A percentile compares a stretch with the other conserved stretches of the same genome.
Evolutionary conservation across 306 rosid genomes (phyloP).

Genomic region (Corylus heterophylla): DNA sequence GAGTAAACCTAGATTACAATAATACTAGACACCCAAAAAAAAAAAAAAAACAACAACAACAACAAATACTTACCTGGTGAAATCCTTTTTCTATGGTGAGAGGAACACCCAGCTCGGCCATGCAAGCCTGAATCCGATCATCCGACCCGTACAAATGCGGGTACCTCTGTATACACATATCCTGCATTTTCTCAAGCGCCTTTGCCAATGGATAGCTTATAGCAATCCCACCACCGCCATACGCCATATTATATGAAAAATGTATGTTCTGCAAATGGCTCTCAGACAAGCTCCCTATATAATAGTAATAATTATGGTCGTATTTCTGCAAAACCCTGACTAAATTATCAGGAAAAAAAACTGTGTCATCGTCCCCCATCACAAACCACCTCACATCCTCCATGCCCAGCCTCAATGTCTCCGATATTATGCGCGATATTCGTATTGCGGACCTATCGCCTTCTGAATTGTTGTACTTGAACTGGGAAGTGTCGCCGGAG

Average conservation of each 20-base stretch:
- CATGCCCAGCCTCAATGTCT: conserved; percentile 49
- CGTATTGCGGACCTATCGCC: conserved; percentile 66
- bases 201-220: conserved; percentile 62
- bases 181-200: conserved; percentile 67
- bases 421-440: conserved; percentile 68
- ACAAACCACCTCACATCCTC: conserved; percentile 70
- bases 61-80: conserved; percentile 59
- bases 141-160: conserved; percentile 69
- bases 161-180: conserved; percentile 60
- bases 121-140: conserved; percentile 76
- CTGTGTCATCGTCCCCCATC: conserved; percentile 78
- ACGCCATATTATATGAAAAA: conserved; percentile 74
- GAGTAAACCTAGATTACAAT: too few species aligned
- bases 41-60: neutral
- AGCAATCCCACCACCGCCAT: conserved; percentile 78
- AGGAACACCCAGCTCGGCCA: conserved; percentile 82
- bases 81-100: conserved; percentile 73
- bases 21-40: neutral
- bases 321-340: conserved; percentile 58
- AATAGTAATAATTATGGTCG: conserved; percentile 61
- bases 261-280: conserved; percentile 67
- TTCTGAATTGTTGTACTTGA: conserved; percentile 47
- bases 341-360: conserved; percentile 61
- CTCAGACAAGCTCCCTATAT: conserved; percentile 71
- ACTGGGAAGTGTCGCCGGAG: conserved; percentile 49